A percentile compares a stretch with the other conserved stretches of the same genome.
Evolutionary conservation across 2,329 filamentous ascomycete species (phyloP).

Genomic region (Aspergillaceae sp.): DNA sequence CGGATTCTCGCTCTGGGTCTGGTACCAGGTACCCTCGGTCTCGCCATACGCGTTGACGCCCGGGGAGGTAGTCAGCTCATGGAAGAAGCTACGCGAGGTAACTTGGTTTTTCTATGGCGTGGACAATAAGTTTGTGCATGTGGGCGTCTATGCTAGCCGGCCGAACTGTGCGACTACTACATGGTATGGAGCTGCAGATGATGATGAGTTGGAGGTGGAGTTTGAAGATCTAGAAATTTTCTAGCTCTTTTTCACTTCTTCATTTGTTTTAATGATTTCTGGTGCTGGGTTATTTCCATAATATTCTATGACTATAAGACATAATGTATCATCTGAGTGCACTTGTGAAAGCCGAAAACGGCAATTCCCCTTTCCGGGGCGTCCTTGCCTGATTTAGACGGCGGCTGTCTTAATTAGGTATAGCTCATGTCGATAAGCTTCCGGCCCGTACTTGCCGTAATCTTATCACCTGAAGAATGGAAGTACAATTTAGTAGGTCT

Average conservation of each 20-base stretch:
- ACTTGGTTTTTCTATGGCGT: slow-evolving; percentile 56
- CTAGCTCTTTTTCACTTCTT: slow-evolving; percentile 12
- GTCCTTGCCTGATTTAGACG: too few relatives aligned
- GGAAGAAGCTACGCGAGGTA: slow-evolving; percentile 52
- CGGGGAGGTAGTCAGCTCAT: slow-evolving; percentile 37
- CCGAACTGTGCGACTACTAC: slow-evolving; percentile 36
- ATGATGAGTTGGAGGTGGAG: slow-evolving; percentile 31
- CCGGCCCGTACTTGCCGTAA: too few relatives aligned
- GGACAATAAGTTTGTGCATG: slow-evolving; percentile 50
- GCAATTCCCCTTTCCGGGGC: too few relatives aligned
- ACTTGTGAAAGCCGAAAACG: too few relatives aligned
- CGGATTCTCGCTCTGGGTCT: slow-evolving; percentile 49
- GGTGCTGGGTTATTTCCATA: too few relatives aligned
- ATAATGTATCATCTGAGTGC: too few relatives aligned
- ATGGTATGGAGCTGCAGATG: background rate
- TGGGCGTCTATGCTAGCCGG: slow-evolving; percentile 51
- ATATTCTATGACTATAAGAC: too few relatives aligned
- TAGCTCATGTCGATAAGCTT: too few relatives aligned
- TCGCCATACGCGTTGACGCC: slow-evolving; percentile 25
- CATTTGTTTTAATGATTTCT: too few relatives aligned
- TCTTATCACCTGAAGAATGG: too few relatives aligned
- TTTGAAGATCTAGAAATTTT: slow-evolving; percentile 46
- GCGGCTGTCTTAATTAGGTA: too few relatives aligned
- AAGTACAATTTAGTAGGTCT: too few relatives aligned
- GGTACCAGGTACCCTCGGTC: slow-evolving; percentile 42